Base-by-base conservation (phyloP, 2,329 filamentous ascomycete genomes). In the Pseudogymnoascus sp. region DNA sequence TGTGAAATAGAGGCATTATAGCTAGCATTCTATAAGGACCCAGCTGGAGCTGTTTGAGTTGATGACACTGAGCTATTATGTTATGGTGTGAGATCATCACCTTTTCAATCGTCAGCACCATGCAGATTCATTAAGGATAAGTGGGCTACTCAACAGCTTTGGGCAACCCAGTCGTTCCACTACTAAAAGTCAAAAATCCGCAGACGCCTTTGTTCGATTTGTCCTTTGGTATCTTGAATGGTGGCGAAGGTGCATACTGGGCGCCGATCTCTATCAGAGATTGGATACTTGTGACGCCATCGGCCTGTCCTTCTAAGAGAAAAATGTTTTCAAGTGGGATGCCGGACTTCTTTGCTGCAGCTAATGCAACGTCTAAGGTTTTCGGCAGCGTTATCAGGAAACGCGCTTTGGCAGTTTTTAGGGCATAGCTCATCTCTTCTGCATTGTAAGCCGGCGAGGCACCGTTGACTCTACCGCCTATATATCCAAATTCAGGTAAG, bases 371-470 rank as follows among this genome's bases (percentile, higher is more conserved):
- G 4, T 81, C 76, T 73, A 85, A 79, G 14, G 77, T 80, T 14
- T 78, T 77, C 0, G 79, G 78, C 1, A 82, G 77, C 0, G 84
- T 86, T 73, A 87, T 79, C 8, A 87, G 69, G 64, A 84, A 82
- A 66, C 80, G 84, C 2, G 82, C 80, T 35, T 81, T 75, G 0
- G 78, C 82, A 1, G 79, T 85, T 67, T 82, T 80, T 2, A 89
- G 74, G 1, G 84, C 84, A 71, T 87, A 87, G 0, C 79, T 81
- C 82, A 89, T 87, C 67, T 89, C 86, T 60, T 89, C 86, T 14
- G 83, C 77, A 63, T 83, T 87, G 72, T 88, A 89, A 0, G 84
- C 85, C 0, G 86, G 85, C 14, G 79, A 84, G 0, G 84, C 85
- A 1, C 86, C 85, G 2, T 80, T 84, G 1, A 87, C 82, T 31